These are phyloP conservation scores for Zygosaccharomyces sapae DNA, from an alignment of 1,139 yeast species.

Conservation along the genomic window DNA sequence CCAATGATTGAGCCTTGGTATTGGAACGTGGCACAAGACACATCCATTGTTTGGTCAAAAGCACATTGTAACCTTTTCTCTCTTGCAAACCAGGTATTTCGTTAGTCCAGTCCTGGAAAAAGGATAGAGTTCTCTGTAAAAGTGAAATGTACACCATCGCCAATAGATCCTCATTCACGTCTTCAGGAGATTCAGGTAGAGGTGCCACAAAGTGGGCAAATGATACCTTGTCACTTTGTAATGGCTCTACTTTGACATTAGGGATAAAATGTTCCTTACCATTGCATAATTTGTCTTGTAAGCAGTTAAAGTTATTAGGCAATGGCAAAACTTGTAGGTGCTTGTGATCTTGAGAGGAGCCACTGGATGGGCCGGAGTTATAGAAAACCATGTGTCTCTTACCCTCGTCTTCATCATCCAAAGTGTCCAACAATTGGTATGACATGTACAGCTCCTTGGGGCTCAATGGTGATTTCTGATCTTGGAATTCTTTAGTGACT, in stretches of 20 bases:
- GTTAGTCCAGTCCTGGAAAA: slow-evolving; percentile 49
- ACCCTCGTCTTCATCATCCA: slow-evolving; percentile 36
- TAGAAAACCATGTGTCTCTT: slow-evolving; percentile 68
- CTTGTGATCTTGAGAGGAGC: slow-evolving; percentile 91
- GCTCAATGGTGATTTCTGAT: slow-evolving; percentile 68
- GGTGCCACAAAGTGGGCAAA: slow-evolving; percentile 81
- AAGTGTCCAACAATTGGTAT: slow-evolving; percentile 46
- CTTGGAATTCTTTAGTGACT: slow-evolving; percentile 66
- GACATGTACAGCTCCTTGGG: slow-evolving; percentile 63
- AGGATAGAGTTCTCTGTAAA: slow-evolving; percentile 65
- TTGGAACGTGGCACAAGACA: slow-evolving; percentile 76
- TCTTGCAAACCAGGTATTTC: slow-evolving; percentile 33
- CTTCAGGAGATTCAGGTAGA: slow-evolving; percentile 46
- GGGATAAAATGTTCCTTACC: slow-evolving; percentile 54
- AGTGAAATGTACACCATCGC: slow-evolving; percentile 65
- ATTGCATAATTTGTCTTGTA: slow-evolving; percentile 53
- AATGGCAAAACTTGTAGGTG: slow-evolving; percentile 81
- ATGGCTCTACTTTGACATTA: slow-evolving; percentile 50
- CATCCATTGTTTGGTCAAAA: slow-evolving; percentile 78
- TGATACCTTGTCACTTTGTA: slow-evolving; percentile 57
- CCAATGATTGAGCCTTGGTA: slow-evolving; percentile 33
- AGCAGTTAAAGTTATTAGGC: slow-evolving; percentile 56
- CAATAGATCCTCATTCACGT: slow-evolving; percentile 46
- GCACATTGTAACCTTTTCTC: slow-evolving; percentile 61
- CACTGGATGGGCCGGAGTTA: slow-evolving; percentile 83